These are phyloP conservation scores for Pythium folliculosum DNA, from an alignment of 352 stramenopile species.

Conservation along the genomic window DNA sequence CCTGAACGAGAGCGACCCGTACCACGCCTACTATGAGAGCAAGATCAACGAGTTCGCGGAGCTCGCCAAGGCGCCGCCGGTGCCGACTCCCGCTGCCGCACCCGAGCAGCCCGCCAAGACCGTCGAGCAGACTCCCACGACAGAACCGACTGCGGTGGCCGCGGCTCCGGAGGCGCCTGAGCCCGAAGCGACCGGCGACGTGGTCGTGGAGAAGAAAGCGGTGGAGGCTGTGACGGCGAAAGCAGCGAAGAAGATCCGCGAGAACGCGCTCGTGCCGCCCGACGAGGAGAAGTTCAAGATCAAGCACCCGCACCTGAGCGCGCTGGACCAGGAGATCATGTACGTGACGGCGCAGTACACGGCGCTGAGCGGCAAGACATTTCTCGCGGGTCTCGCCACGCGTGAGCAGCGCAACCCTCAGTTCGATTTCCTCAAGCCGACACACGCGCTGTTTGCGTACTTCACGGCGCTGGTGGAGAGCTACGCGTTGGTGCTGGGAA, in stretches of 20 bases:
- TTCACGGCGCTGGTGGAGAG: conserved; percentile 98
- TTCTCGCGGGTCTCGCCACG: conserved; percentile 93
- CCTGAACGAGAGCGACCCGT: conserved; percentile 92
- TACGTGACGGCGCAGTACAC: conserved; percentile 99
- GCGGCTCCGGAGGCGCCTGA: not conserved
- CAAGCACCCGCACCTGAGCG: conserved; percentile 88
- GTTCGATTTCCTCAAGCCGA: conserved; percentile 98
- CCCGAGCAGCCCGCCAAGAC: not conserved
- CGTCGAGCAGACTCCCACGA: not conserved
- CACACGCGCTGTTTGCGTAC: conserved; percentile 97
- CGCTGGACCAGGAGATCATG: conserved; percentile 97
- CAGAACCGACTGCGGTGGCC: not conserved
- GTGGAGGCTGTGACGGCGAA: conserved; percentile 81
- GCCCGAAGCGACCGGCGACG: conserved; percentile 34
- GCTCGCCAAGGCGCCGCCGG: conserved; percentile 32
- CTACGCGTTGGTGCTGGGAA: conserved; percentile 91
- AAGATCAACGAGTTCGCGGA: conserved; percentile 90
- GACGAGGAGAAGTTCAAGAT: conserved; percentile 82
- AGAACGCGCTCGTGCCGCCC: conserved; percentile 72
- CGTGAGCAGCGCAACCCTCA: conserved; percentile 97
- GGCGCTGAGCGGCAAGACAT: conserved; percentile 93
- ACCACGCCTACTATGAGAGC: conserved; percentile 99
- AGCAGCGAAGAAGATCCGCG: conserved; percentile 92
- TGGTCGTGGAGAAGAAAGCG: conserved; percentile 86
- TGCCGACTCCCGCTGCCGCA: not conserved